Evolutionary conservation across 2,329 filamentous ascomycete genomes (phyloP).

Genomic region (Aaosphaeria pasadenensis): DNA sequence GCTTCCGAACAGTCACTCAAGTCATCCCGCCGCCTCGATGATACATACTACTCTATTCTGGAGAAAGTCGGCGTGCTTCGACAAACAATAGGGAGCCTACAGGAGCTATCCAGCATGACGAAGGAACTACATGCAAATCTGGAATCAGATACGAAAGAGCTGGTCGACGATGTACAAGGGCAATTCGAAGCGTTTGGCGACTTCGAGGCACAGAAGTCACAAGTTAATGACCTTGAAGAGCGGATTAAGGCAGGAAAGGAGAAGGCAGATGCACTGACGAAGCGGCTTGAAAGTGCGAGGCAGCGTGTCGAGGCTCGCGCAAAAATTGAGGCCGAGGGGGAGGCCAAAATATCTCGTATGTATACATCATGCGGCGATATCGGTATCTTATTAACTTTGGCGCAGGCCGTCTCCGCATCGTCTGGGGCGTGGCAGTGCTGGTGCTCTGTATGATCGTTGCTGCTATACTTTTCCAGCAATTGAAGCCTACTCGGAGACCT

Average conservation of each 20-base stretch:
- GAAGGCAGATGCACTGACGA: constrained; percentile 58
- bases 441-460: constrained; percentile 47
- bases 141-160: constrained; percentile 54
- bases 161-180: constrained; percentile 58
- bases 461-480: constrained; percentile 39
- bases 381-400: neutral
- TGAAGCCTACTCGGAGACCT: constrained; percentile 15
- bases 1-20: constrained; percentile 60
- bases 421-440: constrained; percentile 59
- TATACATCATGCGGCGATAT: neutral
- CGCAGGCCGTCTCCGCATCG: constrained; percentile 54
- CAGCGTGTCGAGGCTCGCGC: constrained; percentile 66
- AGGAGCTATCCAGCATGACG: constrained; percentile 63
- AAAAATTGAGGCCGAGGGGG: constrained; percentile 63
- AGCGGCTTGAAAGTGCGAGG: constrained; percentile 62
- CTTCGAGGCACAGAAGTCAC: constrained; percentile 63
- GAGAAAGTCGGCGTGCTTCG: constrained; percentile 66
- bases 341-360: constrained; percentile 56
- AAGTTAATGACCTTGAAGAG: constrained; percentile 60
- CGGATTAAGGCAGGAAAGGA: constrained; percentile 60
- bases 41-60: constrained; percentile 70
- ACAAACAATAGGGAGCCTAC: constrained; percentile 61
- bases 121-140: constrained; percentile 60
- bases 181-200: constrained; percentile 61
- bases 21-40: constrained; percentile 66